Percentiles rank a stretch among this genome's conserved stretches.
Conservation (phyloP, 441 rosid species). For the Adansonia rubrostipa region DNA sequence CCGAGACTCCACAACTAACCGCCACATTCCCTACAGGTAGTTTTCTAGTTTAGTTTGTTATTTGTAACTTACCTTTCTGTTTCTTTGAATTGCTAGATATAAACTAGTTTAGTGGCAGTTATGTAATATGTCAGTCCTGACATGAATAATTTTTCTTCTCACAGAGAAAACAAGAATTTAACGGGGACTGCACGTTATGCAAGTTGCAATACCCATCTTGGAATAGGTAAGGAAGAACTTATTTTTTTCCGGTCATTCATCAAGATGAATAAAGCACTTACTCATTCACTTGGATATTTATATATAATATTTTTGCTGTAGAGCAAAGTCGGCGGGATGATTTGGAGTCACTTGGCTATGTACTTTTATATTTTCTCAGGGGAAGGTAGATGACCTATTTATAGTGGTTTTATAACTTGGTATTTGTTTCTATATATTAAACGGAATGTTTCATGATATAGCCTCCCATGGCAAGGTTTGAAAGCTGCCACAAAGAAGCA, state of each 20-base stretch:
- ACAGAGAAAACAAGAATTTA: constrained; percentile 73
- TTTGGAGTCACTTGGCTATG: constrained; percentile 72
- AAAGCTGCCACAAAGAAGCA: constrained; percentile 94
- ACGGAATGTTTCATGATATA: constrained; percentile 37
- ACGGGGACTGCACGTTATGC: constrained; percentile 85
- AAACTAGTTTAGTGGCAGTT: background rate
- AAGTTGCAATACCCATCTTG: constrained; percentile 81
- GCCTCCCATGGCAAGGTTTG: constrained; percentile 99
- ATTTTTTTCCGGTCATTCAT: background rate
- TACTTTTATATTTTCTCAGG: constrained; percentile 65
- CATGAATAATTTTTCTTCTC: constrained; percentile 11
- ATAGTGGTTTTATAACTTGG: constrained; percentile 1
- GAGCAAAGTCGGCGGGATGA: constrained; percentile 82
- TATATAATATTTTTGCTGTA: constrained; percentile 29
- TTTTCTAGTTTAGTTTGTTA: constrained; percentile 6
- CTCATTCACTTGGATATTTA: constrained; percentile 17
- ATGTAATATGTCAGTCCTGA: constrained; percentile 1
- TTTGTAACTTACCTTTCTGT: background rate
- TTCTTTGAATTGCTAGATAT: constrained; percentile 15
- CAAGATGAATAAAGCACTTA: constrained; percentile 3
- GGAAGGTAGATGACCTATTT: constrained; percentile 53
- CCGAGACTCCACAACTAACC: constrained; percentile 66
- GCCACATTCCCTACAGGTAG: constrained; percentile 77
- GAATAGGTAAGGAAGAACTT: constrained; percentile 53
- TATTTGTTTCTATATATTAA: background rate